A percentile compares a stretch with the other conserved stretches of the same genome.
Conservation (phyloP, 2,329 filamentous ascomycete species). For the Alternaria postmessia region DNA sequence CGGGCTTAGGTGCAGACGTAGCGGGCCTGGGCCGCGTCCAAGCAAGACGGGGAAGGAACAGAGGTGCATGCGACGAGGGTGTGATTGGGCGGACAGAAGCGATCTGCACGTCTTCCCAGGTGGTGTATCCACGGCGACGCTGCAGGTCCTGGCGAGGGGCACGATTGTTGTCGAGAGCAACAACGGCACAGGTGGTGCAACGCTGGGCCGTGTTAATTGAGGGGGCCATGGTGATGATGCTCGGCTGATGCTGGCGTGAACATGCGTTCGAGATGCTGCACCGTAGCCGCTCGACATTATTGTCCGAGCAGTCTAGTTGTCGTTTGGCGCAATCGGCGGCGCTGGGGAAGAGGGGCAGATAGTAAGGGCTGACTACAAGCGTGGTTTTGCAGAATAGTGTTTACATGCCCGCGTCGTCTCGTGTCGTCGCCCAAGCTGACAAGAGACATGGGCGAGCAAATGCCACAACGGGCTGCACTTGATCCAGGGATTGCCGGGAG, state of each 20-base stretch:
- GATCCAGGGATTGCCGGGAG: constrained; percentile 10
- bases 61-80: constrained; percentile 17
- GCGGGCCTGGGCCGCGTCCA: constrained; percentile 33
- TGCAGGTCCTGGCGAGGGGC: constrained; percentile 20
- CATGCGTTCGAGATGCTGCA: constrained; percentile 5
- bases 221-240: constrained; percentile 1
- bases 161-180: constrained; percentile 15
- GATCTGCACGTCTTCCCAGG: constrained; percentile 29
- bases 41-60: constrained; percentile 18
- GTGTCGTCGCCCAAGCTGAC: constrained; percentile 22
- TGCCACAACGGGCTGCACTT: constrained; percentile 9
- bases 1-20: constrained; percentile 30
- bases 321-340: background rate
- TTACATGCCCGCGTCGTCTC: constrained; percentile 9
- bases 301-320: background rate
- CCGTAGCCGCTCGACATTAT: background rate
- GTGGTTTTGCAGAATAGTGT: background rate
- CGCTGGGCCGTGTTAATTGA: constrained; percentile 9
- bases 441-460: constrained; percentile 12
- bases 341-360: constrained; percentile 1
- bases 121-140: constrained; percentile 19
- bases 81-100: constrained; percentile 28
- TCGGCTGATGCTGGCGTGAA: constrained; percentile 27
- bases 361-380: constrained; percentile 12
- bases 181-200: constrained; percentile 17